Evolutionary conservation across 129 eudicot genomes (phyloP).

Genomic region (Rutidosis leptorrhynchoides): DNA sequence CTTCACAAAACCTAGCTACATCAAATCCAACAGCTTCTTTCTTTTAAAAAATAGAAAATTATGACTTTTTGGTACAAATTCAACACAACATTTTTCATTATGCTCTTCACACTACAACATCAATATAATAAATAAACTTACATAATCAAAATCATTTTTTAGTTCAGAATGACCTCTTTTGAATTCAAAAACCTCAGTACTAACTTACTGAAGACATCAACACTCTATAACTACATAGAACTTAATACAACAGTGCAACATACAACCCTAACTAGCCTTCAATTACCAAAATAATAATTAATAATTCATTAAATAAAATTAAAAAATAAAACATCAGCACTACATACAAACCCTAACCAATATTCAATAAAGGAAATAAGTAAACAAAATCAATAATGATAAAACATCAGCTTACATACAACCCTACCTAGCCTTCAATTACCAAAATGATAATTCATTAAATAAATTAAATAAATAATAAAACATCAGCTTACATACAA

Average conservation of each 20-base stretch:
- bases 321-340: not conserved
- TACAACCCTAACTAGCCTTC: not conserved
- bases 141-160: not conserved
- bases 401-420: no score
- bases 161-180: not conserved
- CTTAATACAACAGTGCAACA: not conserved
- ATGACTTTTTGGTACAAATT: no score
- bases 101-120: not conserved
- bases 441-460: not conserved
- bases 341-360: conserved; percentile 16
- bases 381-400: not conserved
- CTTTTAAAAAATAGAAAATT: no score
- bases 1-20: not conserved
- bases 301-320: not conserved
- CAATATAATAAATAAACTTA: no score
- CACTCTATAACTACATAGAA: not conserved
- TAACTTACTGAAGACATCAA: no score
- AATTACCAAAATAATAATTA: not conserved
- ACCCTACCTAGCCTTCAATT: no score
- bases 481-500: not conserved
- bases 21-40: not conserved
- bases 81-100: not conserved
- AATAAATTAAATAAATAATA: not conserved
- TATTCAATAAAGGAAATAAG: no score
- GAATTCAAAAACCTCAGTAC: not conserved